Percentiles rank a stretch among this genome's conserved stretches.
phyloP scores from a whole-genome alignment of 2,329 filamentous ascomycete species.

The Nemania serpens region DNA sequence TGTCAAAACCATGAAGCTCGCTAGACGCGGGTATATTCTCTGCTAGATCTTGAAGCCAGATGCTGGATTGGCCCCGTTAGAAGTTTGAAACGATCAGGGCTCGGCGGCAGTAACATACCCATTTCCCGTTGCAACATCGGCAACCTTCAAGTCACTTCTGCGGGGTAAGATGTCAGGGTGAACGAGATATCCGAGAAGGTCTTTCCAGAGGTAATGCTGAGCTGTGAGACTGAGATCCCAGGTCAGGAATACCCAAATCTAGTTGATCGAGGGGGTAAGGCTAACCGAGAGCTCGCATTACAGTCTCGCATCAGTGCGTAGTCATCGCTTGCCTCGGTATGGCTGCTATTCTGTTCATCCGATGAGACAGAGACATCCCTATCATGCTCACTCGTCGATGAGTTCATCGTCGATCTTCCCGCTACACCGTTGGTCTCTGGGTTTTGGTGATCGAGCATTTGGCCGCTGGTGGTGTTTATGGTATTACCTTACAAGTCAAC shows the following conservation, averaged over 20 bases:
- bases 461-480: no score
- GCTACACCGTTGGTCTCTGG: no score
- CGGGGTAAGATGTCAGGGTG: not conserved
- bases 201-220: slow-evolving; percentile 7
- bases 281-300: slow-evolving; percentile 8
- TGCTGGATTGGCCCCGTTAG: slow-evolving; percentile 3
- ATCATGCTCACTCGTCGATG: no score
- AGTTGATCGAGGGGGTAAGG: not conserved
- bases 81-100: no score
- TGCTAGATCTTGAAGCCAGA: slow-evolving; percentile 22
- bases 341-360: no score
- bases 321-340: no score
- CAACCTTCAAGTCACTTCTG: not conserved
- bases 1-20: slow-evolving; percentile 28
- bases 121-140: slow-evolving; percentile 2
- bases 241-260: slow-evolving; percentile 1
- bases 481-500: no score
- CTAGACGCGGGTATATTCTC: not conserved
- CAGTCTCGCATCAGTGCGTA: slow-evolving; percentile 28
- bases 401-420: no score
- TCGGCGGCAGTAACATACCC: not conserved
- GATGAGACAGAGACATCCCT: no score
- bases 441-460: no score
- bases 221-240: not conserved
- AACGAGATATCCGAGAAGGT: not conserved